Evolutionary conservation across 176 grass and related monocot species (phyloP).

Genomic region (Lolium multiflorum): DNA sequence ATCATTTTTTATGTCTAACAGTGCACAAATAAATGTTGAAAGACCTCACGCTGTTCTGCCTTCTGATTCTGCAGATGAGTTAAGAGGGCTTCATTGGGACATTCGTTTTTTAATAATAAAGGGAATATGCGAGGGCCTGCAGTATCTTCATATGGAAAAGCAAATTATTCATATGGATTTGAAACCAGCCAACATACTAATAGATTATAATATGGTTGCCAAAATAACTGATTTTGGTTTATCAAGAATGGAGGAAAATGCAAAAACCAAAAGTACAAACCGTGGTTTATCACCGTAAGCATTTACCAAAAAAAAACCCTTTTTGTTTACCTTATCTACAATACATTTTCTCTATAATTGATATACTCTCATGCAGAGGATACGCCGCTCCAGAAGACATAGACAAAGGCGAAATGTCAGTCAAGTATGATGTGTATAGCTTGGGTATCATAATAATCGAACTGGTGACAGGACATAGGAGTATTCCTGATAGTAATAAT

Average conservation of each 20-base stretch:
- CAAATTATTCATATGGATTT: not conserved
- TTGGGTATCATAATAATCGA: not conserved
- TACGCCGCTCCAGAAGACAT: not conserved
- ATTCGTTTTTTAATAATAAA: not conserved
- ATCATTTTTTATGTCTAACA: not conserved
- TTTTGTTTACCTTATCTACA: not conserved
- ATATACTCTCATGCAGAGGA: not conserved
- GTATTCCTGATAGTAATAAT: not conserved
- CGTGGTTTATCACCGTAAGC: not conserved
- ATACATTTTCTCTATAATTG: not conserved
- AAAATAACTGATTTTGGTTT: slow-evolving; percentile 16
- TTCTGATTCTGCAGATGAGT: not conserved
- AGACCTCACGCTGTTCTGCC: not conserved
- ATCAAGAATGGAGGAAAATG: not conserved
- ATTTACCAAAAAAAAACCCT: not conserved
- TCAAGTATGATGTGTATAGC: not conserved
- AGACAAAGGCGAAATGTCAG: not conserved
- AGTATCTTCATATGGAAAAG: not conserved
- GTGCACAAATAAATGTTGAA: not conserved
- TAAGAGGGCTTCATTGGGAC: slow-evolving; percentile 4
- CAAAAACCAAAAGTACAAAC: not conserved
- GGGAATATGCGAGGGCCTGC: not conserved
- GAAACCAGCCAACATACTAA: not conserved
- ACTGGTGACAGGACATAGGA: not conserved
- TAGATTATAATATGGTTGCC: not conserved